A percentile compares a stretch with the other conserved stretches of the same genome.
Evolutionary conservation across 805 yeast genomes (phyloP).

Genomic region (Hanseniaspora thailandica): DNA sequence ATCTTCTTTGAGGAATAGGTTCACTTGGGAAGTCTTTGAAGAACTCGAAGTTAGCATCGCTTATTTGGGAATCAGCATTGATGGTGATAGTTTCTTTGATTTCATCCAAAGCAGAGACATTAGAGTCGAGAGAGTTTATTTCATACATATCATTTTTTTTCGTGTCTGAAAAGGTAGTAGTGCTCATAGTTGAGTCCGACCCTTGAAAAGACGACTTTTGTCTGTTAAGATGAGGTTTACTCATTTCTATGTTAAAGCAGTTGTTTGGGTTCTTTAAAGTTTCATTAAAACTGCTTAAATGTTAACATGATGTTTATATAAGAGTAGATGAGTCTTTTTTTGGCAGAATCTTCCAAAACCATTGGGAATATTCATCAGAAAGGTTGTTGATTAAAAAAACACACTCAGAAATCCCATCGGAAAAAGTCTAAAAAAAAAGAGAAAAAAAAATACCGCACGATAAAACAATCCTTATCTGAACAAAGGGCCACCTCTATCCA

Average conservation of each 20-base stretch:
- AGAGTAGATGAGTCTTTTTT: too few relatives aligned
- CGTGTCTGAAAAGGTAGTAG: not conserved
- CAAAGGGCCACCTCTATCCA: not conserved
- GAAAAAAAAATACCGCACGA: not conserved
- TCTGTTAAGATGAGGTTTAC: not conserved
- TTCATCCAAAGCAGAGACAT: not conserved
- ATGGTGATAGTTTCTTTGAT: not conserved
- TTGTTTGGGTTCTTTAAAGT: not conserved
- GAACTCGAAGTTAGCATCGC: conserved; percentile 1
- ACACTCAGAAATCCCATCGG: not conserved
- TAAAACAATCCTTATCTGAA: not conserved
- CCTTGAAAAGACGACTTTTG: not conserved
- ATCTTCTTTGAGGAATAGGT: conserved; percentile 5
- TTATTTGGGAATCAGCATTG: not conserved
- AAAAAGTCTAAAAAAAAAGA: not conserved
- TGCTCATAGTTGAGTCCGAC: not conserved
- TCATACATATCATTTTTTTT: not conserved
- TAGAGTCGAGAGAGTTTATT: not conserved
- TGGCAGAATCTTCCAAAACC: too few relatives aligned
- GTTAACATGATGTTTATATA: too few relatives aligned
- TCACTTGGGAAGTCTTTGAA: conserved; percentile 4
- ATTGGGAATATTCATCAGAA: too few relatives aligned
- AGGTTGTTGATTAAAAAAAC: not conserved
- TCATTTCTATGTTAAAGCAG: not conserved
- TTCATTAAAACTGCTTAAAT: not conserved